phyloP scores from a whole-genome alignment of 164 flowering plant species.

The Tetracentron sinense region DNA sequence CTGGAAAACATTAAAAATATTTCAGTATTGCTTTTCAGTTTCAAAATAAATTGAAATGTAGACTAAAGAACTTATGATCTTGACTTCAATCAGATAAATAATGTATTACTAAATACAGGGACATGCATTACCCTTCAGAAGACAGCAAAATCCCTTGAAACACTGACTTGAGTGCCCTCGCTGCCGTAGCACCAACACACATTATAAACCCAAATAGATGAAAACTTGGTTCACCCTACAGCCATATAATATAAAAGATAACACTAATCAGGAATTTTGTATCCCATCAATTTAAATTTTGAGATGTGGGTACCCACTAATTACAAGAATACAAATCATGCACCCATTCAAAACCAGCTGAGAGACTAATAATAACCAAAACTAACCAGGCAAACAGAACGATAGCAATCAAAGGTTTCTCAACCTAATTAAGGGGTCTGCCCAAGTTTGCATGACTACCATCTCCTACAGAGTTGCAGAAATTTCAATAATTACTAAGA shows the following conservation, averaged over 20 bases:
- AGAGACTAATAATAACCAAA: neutral
- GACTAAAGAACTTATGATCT: too few species aligned
- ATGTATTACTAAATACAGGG: neutral
- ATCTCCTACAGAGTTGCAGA: neutral
- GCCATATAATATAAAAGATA: constrained; percentile 7
- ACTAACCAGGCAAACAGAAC: neutral
- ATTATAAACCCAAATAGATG: constrained; percentile 58
- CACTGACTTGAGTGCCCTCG: constrained; percentile 57
- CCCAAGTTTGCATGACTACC: neutral
- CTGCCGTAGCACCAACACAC: constrained; percentile 60
- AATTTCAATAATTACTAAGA: too few species aligned
- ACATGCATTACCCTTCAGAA: constrained; percentile 50
- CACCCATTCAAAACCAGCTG: neutral
- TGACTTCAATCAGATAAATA: neutral
- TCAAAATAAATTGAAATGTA: neutral
- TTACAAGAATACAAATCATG: neutral
- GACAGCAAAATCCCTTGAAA: constrained; percentile 54
- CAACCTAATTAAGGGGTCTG: constrained; percentile 2
- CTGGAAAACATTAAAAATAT: constrained; percentile 24
- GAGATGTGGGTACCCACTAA: neutral
- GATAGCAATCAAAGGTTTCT: neutral
- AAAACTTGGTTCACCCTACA: constrained; percentile 68
- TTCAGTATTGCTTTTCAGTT: constrained; percentile 7
- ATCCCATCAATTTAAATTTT: too few species aligned
- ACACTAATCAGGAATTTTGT: neutral